Percentiles rank a stretch among this genome's conserved stretches.
phyloP scores from a whole-genome alignment of 176 grass and related monocot genomes.

The Hordeum vulgare region DNA sequence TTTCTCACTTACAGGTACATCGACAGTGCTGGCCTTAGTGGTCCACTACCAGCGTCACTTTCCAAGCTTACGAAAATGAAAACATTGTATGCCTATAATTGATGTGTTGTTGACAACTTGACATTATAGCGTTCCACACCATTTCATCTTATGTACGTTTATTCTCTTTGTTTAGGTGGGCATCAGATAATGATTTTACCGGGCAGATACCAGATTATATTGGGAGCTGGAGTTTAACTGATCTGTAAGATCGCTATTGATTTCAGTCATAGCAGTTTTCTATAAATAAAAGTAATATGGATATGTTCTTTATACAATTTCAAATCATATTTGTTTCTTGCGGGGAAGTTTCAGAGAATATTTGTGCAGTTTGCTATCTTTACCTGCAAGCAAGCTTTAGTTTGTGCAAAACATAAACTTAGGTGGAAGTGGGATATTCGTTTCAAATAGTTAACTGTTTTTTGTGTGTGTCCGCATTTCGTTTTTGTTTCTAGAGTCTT shows the following conservation, averaged over 20 bases:
- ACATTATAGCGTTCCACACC: background rate
- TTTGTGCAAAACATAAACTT: background rate
- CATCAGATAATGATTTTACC: constrained; percentile 42
- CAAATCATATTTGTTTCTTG: background rate
- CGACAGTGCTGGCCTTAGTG: constrained; percentile 53
- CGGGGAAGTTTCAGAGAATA: background rate
- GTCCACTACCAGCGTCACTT: constrained; percentile 48
- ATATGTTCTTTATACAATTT: background rate
- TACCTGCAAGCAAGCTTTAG: background rate
- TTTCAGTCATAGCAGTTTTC: background rate
- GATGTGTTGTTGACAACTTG: background rate
- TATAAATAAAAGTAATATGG: background rate
- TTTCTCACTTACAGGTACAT: constrained; percentile 46
- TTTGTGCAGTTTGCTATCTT: background rate
- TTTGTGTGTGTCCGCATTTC: background rate
- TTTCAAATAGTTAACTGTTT: background rate
- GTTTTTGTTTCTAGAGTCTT: background rate
- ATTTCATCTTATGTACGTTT: background rate
- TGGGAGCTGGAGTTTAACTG: constrained; percentile 26
- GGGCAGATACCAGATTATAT: constrained; percentile 49
- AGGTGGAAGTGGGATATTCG: background rate
- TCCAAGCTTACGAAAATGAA: constrained; percentile 47
- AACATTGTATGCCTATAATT: constrained; percentile 27
- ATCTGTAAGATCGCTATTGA: constrained; percentile 5
- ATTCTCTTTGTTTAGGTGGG: constrained; percentile 21